A percentile compares a stretch with the other conserved stretches of the same genome.
These are phyloP conservation scores for Fusarium tuaranense DNA, from an alignment of 2,329 filamentous ascomycete species.

Conservation along the genomic window DNA sequence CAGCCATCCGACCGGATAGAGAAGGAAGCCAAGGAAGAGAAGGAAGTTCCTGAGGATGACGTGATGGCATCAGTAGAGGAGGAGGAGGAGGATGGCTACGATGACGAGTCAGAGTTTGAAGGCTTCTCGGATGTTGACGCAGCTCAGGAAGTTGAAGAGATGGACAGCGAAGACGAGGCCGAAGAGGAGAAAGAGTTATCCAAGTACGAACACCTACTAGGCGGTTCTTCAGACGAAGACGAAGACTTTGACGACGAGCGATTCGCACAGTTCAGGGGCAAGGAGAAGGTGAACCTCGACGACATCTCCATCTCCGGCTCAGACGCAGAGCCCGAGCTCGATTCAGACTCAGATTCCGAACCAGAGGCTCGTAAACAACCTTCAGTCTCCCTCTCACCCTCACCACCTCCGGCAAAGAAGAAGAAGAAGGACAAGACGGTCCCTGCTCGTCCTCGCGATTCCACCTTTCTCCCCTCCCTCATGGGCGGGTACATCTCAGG, in stretches of 20 bases:
- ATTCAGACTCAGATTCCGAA: slow-evolving; percentile 41
- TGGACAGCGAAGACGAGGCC: slow-evolving; percentile 42
- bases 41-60: slow-evolving; percentile 31
- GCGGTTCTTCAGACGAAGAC: slow-evolving; percentile 55
- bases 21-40: slow-evolving; percentile 24
- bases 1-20: slow-evolving; percentile 42
- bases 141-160: slow-evolving; percentile 25
- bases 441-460: slow-evolving; percentile 47
- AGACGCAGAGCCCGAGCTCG: slow-evolving; percentile 46
- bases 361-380: slow-evolving; percentile 24
- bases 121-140: slow-evolving; percentile 49
- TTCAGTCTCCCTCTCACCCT: slow-evolving; percentile 48
- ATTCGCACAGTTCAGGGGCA: slow-evolving; percentile 47
- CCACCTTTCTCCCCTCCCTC: slow-evolving; percentile 79
- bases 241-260: slow-evolving; percentile 53
- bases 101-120: slow-evolving; percentile 52
- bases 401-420: slow-evolving; percentile 49
- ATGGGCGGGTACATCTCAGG: slow-evolving; percentile 86
- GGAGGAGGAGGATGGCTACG: slow-evolving; percentile 37
- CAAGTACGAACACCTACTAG: slow-evolving; percentile 61
- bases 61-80: slow-evolving; percentile 36
- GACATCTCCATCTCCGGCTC: slow-evolving; percentile 55
- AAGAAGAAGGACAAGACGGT: slow-evolving; percentile 48
- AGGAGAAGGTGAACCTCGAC: slow-evolving; percentile 53
- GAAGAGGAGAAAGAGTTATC: slow-evolving; percentile 51